A percentile compares a stretch with the other conserved stretches of the same genome.
These are phyloP conservation scores for Parathielavia hyrcaniae DNA, from an alignment of 495 filamentous ascomycete species.

Conservation along the genomic window DNA sequence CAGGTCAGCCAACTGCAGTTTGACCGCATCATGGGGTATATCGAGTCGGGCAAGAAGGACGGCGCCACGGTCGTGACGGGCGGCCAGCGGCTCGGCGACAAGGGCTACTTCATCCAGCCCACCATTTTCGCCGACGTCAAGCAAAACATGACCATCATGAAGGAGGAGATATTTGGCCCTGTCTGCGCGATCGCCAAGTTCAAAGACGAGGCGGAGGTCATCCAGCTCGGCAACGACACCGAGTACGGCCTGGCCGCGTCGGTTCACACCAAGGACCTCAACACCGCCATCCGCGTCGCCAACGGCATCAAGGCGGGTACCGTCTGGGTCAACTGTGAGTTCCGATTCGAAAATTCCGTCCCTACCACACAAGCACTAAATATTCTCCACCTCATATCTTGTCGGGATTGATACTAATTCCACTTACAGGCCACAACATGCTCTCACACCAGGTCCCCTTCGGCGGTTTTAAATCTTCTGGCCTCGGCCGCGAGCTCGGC, in stretches of 20 bases:
- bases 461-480: conserved; percentile 89
- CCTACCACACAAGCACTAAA: neutral
- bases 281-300: conserved; percentile 83
- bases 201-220: conserved; percentile 77
- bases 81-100: conserved; percentile 79
- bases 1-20: conserved; percentile 94
- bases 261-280: conserved; percentile 88
- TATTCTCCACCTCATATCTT: neutral
- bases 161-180: conserved; percentile 97
- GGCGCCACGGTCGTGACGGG: conserved; percentile 82
- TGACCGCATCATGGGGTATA: conserved; percentile 98
- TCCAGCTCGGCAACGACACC: conserved; percentile 74
- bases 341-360: neutral
- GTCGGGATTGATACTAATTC: neutral
- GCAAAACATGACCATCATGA: conserved; percentile 93
- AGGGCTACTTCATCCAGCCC: conserved; percentile 96
- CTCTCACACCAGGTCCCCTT: conserved; percentile 73
- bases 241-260: conserved; percentile 85
- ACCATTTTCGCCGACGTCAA: conserved; percentile 92
- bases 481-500: conserved; percentile 90
- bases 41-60: conserved; percentile 77
- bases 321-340: conserved; percentile 89
- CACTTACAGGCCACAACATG: conserved; percentile 52
- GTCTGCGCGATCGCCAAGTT: conserved; percentile 94
- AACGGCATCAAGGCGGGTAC: conserved; percentile 81